These are phyloP conservation scores for Dendrocalamus sinicus DNA, from an alignment of 176 grass and related monocot species.

Conservation along the genomic window DNA sequence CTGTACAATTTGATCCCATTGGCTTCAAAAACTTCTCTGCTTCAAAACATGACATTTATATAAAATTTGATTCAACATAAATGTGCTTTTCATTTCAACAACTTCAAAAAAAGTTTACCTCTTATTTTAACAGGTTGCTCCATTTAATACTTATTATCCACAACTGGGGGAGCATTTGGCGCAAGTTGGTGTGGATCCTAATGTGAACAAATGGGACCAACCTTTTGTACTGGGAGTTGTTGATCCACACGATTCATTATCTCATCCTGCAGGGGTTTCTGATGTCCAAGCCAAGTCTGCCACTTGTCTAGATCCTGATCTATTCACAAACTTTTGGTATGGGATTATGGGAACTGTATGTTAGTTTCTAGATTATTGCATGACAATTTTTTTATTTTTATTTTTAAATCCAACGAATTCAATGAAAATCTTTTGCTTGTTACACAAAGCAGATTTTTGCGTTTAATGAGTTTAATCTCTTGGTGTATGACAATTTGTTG, in stretches of 20 bases:
- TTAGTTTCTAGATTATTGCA: constrained; percentile 30
- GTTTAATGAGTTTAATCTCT: background rate
- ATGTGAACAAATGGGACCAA: constrained; percentile 89
- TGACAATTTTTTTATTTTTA: background rate
- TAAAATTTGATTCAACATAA: background rate
- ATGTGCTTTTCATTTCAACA: constrained; percentile 18
- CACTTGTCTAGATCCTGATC: constrained; percentile 85
- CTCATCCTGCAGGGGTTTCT: constrained; percentile 93
- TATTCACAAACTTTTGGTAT: constrained; percentile 96
- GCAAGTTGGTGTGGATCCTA: constrained; percentile 80
- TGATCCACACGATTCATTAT: constrained; percentile 92
- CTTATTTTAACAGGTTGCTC: constrained; percentile 74
- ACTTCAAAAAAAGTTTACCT: background rate
- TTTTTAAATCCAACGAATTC: background rate
- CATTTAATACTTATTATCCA: constrained; percentile 99
- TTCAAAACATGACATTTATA: background rate
- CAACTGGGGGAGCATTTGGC: constrained; percentile 79
- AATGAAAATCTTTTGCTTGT: constrained; percentile 2
- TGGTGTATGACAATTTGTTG: constrained; percentile 2
- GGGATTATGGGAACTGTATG: constrained; percentile 50
- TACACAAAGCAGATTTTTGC: background rate
- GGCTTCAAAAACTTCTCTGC: background rate
- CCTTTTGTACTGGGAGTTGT: constrained; percentile 90
- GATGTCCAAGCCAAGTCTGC: constrained; percentile 81
- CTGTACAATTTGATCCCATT: background rate